Base-by-base conservation (phyloP, 1,284 basidiomycete species). In the Schizophyllum commune region DNA sequence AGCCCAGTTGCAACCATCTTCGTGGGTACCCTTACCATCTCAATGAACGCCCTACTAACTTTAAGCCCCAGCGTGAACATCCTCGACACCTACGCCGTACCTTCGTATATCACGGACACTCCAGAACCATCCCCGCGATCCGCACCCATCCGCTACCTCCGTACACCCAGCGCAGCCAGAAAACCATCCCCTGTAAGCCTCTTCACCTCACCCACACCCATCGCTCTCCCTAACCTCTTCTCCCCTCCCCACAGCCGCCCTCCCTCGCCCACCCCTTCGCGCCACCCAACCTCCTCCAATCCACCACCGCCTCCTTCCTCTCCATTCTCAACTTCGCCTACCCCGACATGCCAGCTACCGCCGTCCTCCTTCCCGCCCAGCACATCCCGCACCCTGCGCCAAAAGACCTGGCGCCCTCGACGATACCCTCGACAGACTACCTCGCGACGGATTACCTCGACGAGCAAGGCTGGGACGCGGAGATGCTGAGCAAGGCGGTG, bases 221-320 rank as follows among this genome's bases (percentile, higher is more conserved):
- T 58, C 47, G 32, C 59, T 17, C 17, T 57, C 11, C 15, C 39
- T 53, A 39, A 17, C 17, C 2, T 27, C 53, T 57, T 57, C 53
- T 39, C 56, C 54, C 57, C 8, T 15, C 32, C 32, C 15, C 20
- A 13, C 60, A 74, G 69, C 63, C 66, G 52, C 39, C 17, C 13
- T 62, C 65, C 4, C 64, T 68, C 51, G 69, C 74, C 1, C 64
- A 76, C 57, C 70, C 69, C 2, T 85, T 84, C 60, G 68, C 74
- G 2, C 81, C 85, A 5, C 85, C 86, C 11, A 88, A 88, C 65
- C 74, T 88, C 51, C 67, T 86, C 33, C 82, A 81, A 64, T 76
- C 79, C 2, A 81, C 83, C 1, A 78, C 83, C 0, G 83, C 86
- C 1, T 75, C 85, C 4, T 77, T 87, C 62, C 68, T 86, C 58